Base-by-base conservation (phyloP, 2,329 filamentous ascomycete species). In the Fusarium sp. region DNA sequence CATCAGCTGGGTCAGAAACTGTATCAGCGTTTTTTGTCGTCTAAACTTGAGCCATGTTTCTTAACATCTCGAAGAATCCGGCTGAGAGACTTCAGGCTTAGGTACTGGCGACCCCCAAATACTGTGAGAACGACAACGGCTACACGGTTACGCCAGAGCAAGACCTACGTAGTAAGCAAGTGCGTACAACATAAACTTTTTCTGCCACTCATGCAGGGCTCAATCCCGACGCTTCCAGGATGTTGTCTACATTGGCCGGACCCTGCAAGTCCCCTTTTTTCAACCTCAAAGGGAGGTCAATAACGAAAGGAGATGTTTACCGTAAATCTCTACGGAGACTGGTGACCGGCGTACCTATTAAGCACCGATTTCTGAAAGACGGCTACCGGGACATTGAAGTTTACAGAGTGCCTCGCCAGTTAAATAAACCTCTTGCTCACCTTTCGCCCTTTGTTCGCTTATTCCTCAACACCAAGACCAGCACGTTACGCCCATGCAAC, bases 201-300 rank as follows among this genome's bases (percentile, higher is more conserved):
- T 50, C 37, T 28, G 51, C 48, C 48, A 44, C 65, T 60, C 50
- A 70, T 72, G 60, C 62, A 70, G 65, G 67, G 70, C 59, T 53
- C 50, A 53, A 54, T 63, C 59, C 43, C 50, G 46, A 63, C 61
- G 17, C 46, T 15, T 54, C 58, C 56, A 57, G 48, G 35, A 62
- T 39, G 37, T 20, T 52, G 39, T 59, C 44, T 30, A 53, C 35
- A 45, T 33, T 50, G 50, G 51, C 43, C 51, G 41, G 65, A 69
- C 66, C 66, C 65, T 68, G 65, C 41, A 67, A 61, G 54, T 66
- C 65, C 39, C 56, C 30, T 48, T 56, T 54, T 58, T 53, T 51
- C 57, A 62, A 65, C 33, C 15, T 26, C 30, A 47, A 37, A 45
- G 28, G 33, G 40, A 6, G 37, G 44, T 47, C 52, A 50, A 33